These are phyloP conservation scores for Physcia stellaris DNA, from an alignment of 495 filamentous ascomycete species.

Conservation along the genomic window DNA sequence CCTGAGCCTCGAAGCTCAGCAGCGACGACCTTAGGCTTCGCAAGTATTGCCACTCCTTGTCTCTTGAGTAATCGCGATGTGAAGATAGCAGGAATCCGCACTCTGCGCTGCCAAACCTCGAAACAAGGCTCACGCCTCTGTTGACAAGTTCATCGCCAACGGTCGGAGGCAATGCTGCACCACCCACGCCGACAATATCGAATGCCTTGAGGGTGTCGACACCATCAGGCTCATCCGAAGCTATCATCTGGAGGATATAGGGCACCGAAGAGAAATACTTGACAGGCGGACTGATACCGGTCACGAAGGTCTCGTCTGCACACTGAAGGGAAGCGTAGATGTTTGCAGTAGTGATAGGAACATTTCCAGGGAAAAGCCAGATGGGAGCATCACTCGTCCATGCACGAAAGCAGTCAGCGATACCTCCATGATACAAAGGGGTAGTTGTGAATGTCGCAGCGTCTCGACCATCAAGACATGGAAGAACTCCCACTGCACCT, in stretches of 20 bases:
- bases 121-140: conserved; percentile 35
- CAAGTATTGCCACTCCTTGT: conserved; percentile 58
- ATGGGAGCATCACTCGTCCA: conserved; percentile 36
- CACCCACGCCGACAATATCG: conserved; percentile 44
- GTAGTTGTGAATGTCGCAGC: conserved; percentile 45
- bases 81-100: conserved; percentile 42
- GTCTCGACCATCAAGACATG: conserved; percentile 20
- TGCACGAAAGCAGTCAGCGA: conserved; percentile 42
- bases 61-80: conserved; percentile 32
- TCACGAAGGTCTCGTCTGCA: conserved; percentile 1
- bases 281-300: conserved; percentile 13
- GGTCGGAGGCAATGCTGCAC: conserved; percentile 33
- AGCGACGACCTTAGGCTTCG: conserved; percentile 26
- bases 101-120: conserved; percentile 43
- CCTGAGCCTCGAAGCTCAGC: conserved; percentile 38
- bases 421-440: conserved; percentile 46
- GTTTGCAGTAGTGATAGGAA: conserved; percentile 35
- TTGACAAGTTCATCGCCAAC: conserved; percentile 33
- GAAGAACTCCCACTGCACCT: conserved; percentile 34
- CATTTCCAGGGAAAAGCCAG: conserved; percentile 39
- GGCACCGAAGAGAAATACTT: conserved; percentile 44
- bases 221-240: conserved; percentile 18
- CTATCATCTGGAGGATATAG: conserved; percentile 38
- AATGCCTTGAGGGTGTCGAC: conserved; percentile 27
- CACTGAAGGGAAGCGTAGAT: conserved; percentile 24